A percentile compares a stretch with the other conserved stretches of the same genome.
Evolutionary conservation across 805 yeast genomes (phyloP).

Genomic region (Suhomyces sp.): DNA sequence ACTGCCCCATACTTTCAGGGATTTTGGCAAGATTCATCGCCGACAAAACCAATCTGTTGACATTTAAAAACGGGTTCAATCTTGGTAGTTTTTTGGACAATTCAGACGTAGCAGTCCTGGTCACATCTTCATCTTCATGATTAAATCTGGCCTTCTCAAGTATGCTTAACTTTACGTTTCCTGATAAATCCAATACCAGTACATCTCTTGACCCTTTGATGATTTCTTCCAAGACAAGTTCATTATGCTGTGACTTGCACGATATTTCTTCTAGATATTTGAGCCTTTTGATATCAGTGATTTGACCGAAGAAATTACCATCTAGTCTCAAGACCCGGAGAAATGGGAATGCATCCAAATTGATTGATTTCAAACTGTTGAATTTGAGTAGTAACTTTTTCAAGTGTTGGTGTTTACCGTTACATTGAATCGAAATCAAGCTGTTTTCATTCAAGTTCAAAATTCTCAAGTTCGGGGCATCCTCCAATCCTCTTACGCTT

Average conservation of each 20-base stretch:
- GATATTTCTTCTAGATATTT: slow-evolving; percentile 42
- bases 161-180: slow-evolving; percentile 23
- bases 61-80: slow-evolving; percentile 27
- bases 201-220: slow-evolving; percentile 17
- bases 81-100: neutral
- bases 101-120: neutral
- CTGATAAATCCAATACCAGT: slow-evolving; percentile 39
- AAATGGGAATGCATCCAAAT: slow-evolving; percentile 32
- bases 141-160: neutral
- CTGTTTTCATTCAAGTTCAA: slow-evolving; percentile 44
- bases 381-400: slow-evolving; percentile 38
- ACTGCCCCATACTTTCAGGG: slow-evolving; percentile 33
- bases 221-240: neutral
- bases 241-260: slow-evolving; percentile 32
- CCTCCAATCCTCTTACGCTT: slow-evolving; percentile 33
- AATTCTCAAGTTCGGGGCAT: slow-evolving; percentile 31
- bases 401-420: slow-evolving; percentile 23
- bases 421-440: slow-evolving; percentile 21
- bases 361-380: slow-evolving; percentile 33
- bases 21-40: slow-evolving; percentile 43
- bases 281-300: slow-evolving; percentile 27
- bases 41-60: slow-evolving; percentile 42
- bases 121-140: neutral
- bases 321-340: slow-evolving; percentile 47
- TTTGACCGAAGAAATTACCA: slow-evolving; percentile 32